These are phyloP conservation scores for Vanrija sp. DNA, from an alignment of 1,284 basidiomycete species.

Conservation along the genomic window DNA sequence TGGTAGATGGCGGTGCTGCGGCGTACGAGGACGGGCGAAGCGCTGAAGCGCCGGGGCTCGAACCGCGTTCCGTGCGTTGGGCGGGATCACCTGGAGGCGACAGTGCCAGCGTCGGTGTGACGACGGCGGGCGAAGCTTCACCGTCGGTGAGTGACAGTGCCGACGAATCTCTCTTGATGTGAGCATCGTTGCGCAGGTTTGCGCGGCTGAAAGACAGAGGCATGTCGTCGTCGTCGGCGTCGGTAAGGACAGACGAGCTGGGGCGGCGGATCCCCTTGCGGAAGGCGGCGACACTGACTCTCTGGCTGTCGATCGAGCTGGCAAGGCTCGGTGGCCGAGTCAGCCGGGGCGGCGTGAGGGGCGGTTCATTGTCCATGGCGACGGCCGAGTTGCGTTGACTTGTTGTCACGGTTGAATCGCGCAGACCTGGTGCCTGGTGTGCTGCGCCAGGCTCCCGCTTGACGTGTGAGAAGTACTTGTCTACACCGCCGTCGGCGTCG, in stretches of 20 bases:
- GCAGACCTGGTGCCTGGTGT: too few species aligned
- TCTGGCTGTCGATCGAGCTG: constrained; percentile 21
- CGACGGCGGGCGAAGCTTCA: background rate
- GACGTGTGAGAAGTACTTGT: constrained; percentile 4
- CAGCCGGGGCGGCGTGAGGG: constrained; percentile 6
- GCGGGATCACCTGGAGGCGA: too few species aligned
- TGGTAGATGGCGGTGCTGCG: background rate
- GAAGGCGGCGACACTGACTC: constrained; percentile 40
- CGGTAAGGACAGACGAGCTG: constrained; percentile 16
- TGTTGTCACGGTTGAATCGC: too few species aligned
- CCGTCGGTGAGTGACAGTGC: constrained; percentile 10
- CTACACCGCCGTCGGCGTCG: constrained; percentile 9
- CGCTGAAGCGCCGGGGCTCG: too few species aligned
- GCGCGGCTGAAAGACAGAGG: constrained; percentile 28
- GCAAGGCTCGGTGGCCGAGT: constrained; percentile 33
- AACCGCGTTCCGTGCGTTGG: too few species aligned
- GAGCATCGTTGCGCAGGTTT: constrained; percentile 1
- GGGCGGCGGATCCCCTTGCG: constrained; percentile 35
- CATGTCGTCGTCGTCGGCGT: constrained; percentile 36
- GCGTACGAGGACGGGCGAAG: background rate
- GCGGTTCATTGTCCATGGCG: background rate
- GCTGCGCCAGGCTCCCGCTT: background rate
- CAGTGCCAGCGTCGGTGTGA: background rate
- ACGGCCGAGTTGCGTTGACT: too few species aligned
- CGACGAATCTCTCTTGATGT: constrained; percentile 7